These are phyloP conservation scores for Bretziella fagacearum DNA, from an alignment of 2,329 filamentous ascomycete genomes.

Conservation along the genomic window DNA sequence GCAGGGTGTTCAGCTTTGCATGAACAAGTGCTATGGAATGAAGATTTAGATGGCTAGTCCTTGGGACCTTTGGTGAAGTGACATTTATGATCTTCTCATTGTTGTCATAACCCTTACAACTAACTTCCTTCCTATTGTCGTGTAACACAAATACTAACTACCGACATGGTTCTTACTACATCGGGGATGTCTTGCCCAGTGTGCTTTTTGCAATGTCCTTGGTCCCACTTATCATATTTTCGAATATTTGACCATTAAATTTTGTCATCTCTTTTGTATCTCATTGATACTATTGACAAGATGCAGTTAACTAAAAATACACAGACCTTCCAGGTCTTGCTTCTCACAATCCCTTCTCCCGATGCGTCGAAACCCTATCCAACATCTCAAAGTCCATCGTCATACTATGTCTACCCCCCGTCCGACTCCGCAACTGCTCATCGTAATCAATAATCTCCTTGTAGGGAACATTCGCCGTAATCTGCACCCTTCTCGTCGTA, in stretches of 20 bases:
- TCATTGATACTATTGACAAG: background rate
- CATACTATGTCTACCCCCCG: conserved; percentile 54
- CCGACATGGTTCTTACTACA: too few species aligned
- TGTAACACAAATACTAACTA: too few species aligned
- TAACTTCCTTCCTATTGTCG: too few species aligned
- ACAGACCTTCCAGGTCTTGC: background rate
- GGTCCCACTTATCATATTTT: background rate
- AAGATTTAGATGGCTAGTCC: background rate
- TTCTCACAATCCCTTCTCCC: conserved; percentile 25
- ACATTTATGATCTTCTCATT: too few species aligned
- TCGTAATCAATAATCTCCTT: conserved; percentile 96
- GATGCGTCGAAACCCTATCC: conserved; percentile 35
- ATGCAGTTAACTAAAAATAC: background rate
- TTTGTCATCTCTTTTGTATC: background rate
- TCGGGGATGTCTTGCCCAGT: too few species aligned
- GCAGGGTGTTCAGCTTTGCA: conserved; percentile 34
- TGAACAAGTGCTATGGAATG: conserved; percentile 27
- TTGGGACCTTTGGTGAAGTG: background rate
- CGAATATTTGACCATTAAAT: background rate
- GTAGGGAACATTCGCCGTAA: conserved; percentile 75
- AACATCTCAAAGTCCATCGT: conserved; percentile 43
- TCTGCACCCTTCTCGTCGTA: conserved; percentile 37
- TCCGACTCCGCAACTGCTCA: conserved; percentile 74
- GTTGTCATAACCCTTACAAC: too few species aligned
- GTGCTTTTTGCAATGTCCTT: too few species aligned